These are phyloP conservation scores for Tylopilus vinaceipallidus DNA, from an alignment of 768 basidiomycete species.

Conservation along the genomic window DNA sequence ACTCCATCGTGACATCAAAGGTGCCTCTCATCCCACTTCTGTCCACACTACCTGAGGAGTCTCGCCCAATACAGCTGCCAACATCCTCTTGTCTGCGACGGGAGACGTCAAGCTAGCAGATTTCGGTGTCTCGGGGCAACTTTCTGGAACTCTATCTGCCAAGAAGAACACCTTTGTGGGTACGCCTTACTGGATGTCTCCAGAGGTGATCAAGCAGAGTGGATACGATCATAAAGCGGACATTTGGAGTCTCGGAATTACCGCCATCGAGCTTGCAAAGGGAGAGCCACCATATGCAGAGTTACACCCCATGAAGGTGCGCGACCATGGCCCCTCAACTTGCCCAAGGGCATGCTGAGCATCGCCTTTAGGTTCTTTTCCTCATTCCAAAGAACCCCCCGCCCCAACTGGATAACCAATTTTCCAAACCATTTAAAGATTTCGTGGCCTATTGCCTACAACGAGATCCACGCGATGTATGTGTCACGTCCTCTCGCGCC, in stretches of 20 bases:
- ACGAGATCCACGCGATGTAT: slow-evolving; percentile 87
- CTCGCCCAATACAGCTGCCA: slow-evolving; percentile 62
- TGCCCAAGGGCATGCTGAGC: not conserved
- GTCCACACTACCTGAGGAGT: not conserved
- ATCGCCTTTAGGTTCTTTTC: slow-evolving; percentile 74
- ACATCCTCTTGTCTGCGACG: slow-evolving; percentile 86
- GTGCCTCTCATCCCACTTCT: slow-evolving; percentile 36
- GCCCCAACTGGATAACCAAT: slow-evolving; percentile 84
- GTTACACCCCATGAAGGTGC: slow-evolving; percentile 97
- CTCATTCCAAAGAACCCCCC: slow-evolving; percentile 98
- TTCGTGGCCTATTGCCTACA: slow-evolving; percentile 93
- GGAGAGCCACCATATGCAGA: slow-evolving; percentile 99
- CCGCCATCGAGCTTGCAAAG: slow-evolving; percentile 95
- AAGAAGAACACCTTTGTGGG: slow-evolving; percentile 99
- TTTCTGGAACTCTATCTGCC: slow-evolving; percentile 87
- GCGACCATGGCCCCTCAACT: slow-evolving; percentile 12
- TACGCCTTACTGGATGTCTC: slow-evolving; percentile 99
- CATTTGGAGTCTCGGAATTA: slow-evolving; percentile 98
- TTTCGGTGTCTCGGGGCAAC: slow-evolving; percentile 97
- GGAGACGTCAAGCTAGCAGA: slow-evolving; percentile 98
- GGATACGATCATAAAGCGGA: slow-evolving; percentile 99
- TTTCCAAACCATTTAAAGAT: slow-evolving; percentile 91
- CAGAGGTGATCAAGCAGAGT: slow-evolving; percentile 99
- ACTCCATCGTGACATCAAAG: slow-evolving; percentile 99
- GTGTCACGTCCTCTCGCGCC: slow-evolving; percentile 24